Percentiles rank a stretch among this genome's conserved stretches.
These are phyloP conservation scores for Cucumis sativus DNA, from an alignment of 306 rosid species.

Conservation along the genomic window DNA sequence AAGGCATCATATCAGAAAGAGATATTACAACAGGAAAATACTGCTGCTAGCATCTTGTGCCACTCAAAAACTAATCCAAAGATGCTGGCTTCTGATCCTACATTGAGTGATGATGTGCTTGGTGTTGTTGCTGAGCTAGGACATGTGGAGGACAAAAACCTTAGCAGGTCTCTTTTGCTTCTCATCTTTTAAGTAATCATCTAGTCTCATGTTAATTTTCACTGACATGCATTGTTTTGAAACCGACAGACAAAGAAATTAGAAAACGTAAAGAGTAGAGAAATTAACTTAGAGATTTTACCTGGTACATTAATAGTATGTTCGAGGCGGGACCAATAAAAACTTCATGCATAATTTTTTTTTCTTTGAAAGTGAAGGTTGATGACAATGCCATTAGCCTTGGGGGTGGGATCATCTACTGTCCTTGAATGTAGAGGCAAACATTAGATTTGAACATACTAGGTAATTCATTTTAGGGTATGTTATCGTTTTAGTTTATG, in stretches of 20 bases:
- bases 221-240: background rate
- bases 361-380: background rate
- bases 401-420: background rate
- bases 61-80: conserved; percentile 41
- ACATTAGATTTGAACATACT: background rate
- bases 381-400: background rate
- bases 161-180: conserved; percentile 44
- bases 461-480: background rate
- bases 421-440: background rate
- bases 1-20: conserved; percentile 39
- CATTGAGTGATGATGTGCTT: conserved; percentile 44
- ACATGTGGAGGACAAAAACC: conserved; percentile 47
- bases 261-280: no score
- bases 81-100: conserved; percentile 32
- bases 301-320: no score
- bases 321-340: no score
- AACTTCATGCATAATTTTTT: background rate
- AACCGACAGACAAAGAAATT: no score
- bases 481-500: background rate
- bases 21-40: conserved; percentile 45
- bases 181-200: background rate
- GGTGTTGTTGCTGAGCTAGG: conserved; percentile 76
- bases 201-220: background rate
- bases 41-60: conserved; percentile 65
- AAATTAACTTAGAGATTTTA: no score